Base-by-base conservation (phyloP, 176 grass and related monocot species). In the Phoenix dactylifera region DNA sequence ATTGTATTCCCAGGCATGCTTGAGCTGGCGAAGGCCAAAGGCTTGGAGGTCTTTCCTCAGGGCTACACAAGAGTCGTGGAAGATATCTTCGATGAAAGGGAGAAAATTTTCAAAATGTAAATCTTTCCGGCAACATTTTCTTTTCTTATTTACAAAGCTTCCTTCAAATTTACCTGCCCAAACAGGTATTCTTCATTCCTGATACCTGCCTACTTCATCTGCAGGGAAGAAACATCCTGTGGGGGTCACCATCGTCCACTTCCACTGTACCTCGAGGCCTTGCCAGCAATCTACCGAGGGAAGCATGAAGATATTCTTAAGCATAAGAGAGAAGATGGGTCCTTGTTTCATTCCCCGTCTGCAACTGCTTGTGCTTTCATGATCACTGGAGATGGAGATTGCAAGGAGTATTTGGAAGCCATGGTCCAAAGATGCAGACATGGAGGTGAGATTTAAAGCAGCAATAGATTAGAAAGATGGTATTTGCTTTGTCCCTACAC, bases 331-430 rank as follows among this genome's bases (percentile, higher is more conserved):
- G 62, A 65, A 52, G 62, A 65, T 4, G 62, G 62, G 1, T 65
- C 62, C 0, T n/a, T 65, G 2, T 65, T 65, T 15, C 62, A 65
- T 9, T 65, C 62, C 22, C 62, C 62, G 7, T 65, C 63, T 0
- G 49, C 63, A 16, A 65, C 63, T 17, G 63, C 63, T 9, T 24
- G 49, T 18, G 49, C 63, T 26, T 65, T 51, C 63, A 52, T 65
- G 49, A 16, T 65, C 15, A 65, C 63, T 1, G 63, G 63, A 15
- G 22, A 65, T 25, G 0, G 3, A 17, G 15, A 16, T 52, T 65
- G 22, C 49, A 24, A 7, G 22, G 23, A 4, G 16, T 65, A 65
- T 16, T 14, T 65, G 63, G 19, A 65, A 1, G 49, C 16, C 48
- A 26, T 65, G 63, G 6, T 52, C 7, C 22, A 10, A n/a, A 51